phyloP scores from a whole-genome alignment of 495 filamentous ascomycete species.

The Parmelia sp. region DNA sequence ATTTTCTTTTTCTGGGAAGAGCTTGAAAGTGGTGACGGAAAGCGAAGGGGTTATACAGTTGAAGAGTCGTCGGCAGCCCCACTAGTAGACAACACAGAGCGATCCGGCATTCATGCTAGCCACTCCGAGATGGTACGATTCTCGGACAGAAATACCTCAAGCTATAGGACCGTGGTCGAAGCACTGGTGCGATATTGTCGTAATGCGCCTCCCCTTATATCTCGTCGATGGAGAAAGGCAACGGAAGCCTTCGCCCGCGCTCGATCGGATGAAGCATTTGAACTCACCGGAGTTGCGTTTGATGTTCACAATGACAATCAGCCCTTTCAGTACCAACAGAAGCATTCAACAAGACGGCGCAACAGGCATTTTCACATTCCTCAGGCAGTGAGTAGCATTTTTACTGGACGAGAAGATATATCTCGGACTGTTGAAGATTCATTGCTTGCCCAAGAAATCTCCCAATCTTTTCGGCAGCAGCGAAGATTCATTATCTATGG shows the following conservation, averaged over 20 bases:
- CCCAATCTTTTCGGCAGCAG: slow-evolving; percentile 17
- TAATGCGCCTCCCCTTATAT: slow-evolving; percentile 20
- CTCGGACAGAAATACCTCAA: slow-evolving; percentile 15
- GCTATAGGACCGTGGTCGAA: slow-evolving; percentile 24
- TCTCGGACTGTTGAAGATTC: slow-evolving; percentile 4
- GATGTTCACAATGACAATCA: slow-evolving; percentile 19
- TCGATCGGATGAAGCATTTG: slow-evolving; percentile 17
- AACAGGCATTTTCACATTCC: slow-evolving; percentile 33
- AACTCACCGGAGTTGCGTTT: slow-evolving; percentile 16
- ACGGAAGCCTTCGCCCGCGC: slow-evolving; percentile 8
- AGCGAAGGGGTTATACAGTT: slow-evolving; percentile 32
- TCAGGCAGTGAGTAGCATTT: slow-evolving; percentile 31
- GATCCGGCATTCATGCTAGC: slow-evolving; percentile 29
- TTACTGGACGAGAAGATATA: slow-evolving; percentile 29
- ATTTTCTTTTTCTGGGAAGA: slow-evolving; percentile 38
- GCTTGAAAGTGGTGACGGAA: slow-evolving; percentile 20
- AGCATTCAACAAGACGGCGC: slow-evolving; percentile 8
- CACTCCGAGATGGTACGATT: slow-evolving; percentile 28
- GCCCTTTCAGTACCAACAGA: slow-evolving; percentile 14
- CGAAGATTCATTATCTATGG: slow-evolving; percentile 33
- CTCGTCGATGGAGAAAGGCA: slow-evolving; percentile 18
- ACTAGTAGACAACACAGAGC: slow-evolving; percentile 32
- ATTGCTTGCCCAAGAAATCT: not conserved
- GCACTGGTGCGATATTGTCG: slow-evolving; percentile 22
- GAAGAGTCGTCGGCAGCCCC: slow-evolving; percentile 34